phyloP scores from a whole-genome alignment of 148 eudicot genomes.

The Diospyros lotus region DNA sequence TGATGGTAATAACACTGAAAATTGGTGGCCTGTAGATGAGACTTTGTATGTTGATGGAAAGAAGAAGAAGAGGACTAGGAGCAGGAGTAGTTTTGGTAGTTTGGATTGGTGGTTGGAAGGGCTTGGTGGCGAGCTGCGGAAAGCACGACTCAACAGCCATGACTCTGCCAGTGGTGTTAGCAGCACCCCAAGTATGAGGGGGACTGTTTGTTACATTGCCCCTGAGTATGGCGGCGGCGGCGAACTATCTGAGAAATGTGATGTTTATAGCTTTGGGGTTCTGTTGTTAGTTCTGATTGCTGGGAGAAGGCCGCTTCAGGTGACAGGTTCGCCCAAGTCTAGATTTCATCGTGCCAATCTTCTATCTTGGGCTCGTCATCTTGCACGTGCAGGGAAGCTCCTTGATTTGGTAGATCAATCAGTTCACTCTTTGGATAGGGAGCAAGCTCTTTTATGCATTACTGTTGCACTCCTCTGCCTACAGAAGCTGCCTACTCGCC shows the following conservation, averaged over 20 bases:
- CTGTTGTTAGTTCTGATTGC: conserved; percentile 67
- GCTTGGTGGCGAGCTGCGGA: conserved; percentile 70
- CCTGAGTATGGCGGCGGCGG: conserved; percentile 73
- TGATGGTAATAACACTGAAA: conserved; percentile 40
- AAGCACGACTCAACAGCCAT: conserved; percentile 32
- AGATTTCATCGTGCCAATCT: conserved; percentile 91
- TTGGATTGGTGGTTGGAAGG: conserved; percentile 96
- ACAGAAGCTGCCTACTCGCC: conserved; percentile 63
- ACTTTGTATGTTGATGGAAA: conserved; percentile 30
- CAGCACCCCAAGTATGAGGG: conserved; percentile 96
- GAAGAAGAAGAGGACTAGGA: conserved; percentile 23
- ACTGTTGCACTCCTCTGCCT: conserved; percentile 75
- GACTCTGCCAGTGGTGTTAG: conserved; percentile 31
- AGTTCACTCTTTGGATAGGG: conserved; percentile 40
- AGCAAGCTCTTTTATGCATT: conserved; percentile 67
- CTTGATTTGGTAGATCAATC: conserved; percentile 75
- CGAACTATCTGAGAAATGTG: conserved; percentile 84
- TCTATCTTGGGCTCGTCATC: conserved; percentile 79
- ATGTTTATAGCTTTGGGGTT: conserved; percentile 89
- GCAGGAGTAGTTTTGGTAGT: conserved; percentile 18
- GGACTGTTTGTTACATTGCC: conserved; percentile 90
- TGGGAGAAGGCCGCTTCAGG: conserved; percentile 84
- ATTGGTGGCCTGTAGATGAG: conserved; percentile 72
- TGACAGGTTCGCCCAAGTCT: conserved; percentile 74
- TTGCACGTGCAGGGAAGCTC: conserved; percentile 86